Percentiles rank a stretch among this genome's conserved stretches.
phyloP scores from a whole-genome alignment of 352 stramenopile genomes.

The Plasmopara halstedii region DNA sequence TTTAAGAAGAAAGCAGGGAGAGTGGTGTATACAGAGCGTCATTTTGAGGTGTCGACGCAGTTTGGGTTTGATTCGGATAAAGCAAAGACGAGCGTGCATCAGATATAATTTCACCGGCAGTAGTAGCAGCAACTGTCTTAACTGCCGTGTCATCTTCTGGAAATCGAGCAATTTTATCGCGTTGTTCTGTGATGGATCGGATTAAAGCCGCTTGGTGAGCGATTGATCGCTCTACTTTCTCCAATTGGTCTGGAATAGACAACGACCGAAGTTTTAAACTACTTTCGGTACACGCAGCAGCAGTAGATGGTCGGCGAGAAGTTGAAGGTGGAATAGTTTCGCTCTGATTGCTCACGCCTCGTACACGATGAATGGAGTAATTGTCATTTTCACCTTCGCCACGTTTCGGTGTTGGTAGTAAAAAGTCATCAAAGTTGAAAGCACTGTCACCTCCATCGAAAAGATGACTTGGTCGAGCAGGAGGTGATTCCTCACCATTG shows the following conservation, averaged over 20 bases:
- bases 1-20: constrained; percentile 26
- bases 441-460: constrained; percentile 22
- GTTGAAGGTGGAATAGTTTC: constrained; percentile 16
- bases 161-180: constrained; percentile 29
- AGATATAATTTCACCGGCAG: constrained; percentile 22
- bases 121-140: constrained; percentile 22
- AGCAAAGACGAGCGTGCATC: constrained; percentile 24
- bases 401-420: constrained; percentile 26
- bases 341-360: constrained; percentile 23
- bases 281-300: constrained; percentile 12
- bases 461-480: constrained; percentile 15
- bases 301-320: constrained; percentile 19
- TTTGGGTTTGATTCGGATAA: constrained; percentile 26
- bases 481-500: constrained; percentile 23
- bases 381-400: constrained; percentile 6
- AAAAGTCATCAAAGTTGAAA: constrained; percentile 42
- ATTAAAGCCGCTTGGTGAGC: constrained; percentile 57
- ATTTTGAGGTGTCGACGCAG: constrained; percentile 23
- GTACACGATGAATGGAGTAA: constrained; percentile 5
- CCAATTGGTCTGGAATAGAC: constrained; percentile 43
- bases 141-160: constrained; percentile 21
- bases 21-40: constrained; percentile 20
- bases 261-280: constrained; percentile 31
- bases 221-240: constrained; percentile 52
- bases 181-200: constrained; percentile 47